Conservation (phyloP, 2,329 filamentous ascomycete species). For the Magnaporthiopsis poae region DNA sequence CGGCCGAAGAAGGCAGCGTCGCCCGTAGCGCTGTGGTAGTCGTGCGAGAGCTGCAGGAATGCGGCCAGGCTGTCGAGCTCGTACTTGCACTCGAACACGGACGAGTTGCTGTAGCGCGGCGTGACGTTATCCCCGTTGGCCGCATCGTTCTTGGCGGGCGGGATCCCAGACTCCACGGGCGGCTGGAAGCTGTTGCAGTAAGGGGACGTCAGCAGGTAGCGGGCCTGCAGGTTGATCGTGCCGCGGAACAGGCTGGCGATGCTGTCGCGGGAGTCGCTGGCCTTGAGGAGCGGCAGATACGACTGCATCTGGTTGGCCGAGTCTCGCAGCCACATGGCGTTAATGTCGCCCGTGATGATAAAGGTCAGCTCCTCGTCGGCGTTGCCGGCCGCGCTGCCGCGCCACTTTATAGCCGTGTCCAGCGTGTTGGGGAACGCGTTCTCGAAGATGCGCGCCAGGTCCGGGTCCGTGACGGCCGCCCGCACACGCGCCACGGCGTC, state of each 20-base stretch:
- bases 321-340: slow-evolving; percentile 29
- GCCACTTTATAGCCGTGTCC: slow-evolving; percentile 18
- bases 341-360: slow-evolving; percentile 36
- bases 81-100: slow-evolving; percentile 93
- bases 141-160: slow-evolving; percentile 45
- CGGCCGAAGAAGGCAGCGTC: slow-evolving; percentile 66
- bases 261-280: slow-evolving; percentile 38
- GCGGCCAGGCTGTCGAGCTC: slow-evolving; percentile 84
- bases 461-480: slow-evolving; percentile 61
- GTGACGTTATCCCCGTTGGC: slow-evolving; percentile 50
- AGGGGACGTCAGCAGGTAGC: slow-evolving; percentile 59
- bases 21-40: slow-evolving; percentile 66
- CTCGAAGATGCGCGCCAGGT: slow-evolving; percentile 60
- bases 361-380: slow-evolving; percentile 49
- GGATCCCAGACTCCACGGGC: slow-evolving; percentile 61
- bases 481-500: slow-evolving; percentile 62
- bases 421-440: slow-evolving; percentile 68
- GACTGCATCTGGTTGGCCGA: slow-evolving; percentile 61
- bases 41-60: slow-evolving; percentile 70
- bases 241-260: slow-evolving; percentile 62
- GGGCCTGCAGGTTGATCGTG: slow-evolving; percentile 65
- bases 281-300: slow-evolving; percentile 55
- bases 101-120: slow-evolving; percentile 56
- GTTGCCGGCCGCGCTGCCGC: slow-evolving; percentile 14
- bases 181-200: slow-evolving; percentile 95